Percentiles rank a stretch among this genome's conserved stretches.
Conservation (phyloP, 2,329 filamentous ascomycete genomes). For the Ophiobolus disseminans region DNA sequence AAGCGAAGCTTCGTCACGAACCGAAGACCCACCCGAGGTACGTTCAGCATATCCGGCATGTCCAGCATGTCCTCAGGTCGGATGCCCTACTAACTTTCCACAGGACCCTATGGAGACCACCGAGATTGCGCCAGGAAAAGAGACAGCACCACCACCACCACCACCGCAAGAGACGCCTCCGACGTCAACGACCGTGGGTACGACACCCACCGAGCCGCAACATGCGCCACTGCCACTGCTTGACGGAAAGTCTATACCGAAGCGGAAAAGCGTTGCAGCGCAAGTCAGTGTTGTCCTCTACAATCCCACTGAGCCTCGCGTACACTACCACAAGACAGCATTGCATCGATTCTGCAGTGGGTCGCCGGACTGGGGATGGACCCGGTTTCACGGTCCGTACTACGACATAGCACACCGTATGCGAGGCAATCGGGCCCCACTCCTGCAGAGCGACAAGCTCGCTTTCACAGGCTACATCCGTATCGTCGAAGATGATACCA, state of each 20-base stretch:
- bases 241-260: slow-evolving; percentile 40
- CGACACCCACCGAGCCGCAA: slow-evolving; percentile 34
- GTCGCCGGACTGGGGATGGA: slow-evolving; percentile 69
- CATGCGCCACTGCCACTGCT: slow-evolving; percentile 49
- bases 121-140: slow-evolving; percentile 4
- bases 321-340: slow-evolving; percentile 62
- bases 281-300: slow-evolving; percentile 69
- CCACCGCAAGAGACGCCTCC: background rate
- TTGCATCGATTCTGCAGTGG: slow-evolving; percentile 66
- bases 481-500: slow-evolving; percentile 65
- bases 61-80: no score
- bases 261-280: slow-evolving; percentile 59
- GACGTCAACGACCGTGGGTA: no score
- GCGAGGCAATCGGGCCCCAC: slow-evolving; percentile 63
- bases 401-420: slow-evolving; percentile 65
- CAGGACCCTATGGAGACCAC: slow-evolving; percentile 15
- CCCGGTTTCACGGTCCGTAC: slow-evolving; percentile 65
- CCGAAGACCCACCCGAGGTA: no score
- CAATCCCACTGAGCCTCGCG: slow-evolving; percentile 68
- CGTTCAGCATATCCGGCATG: no score
- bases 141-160: no score
- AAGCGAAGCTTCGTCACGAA: slow-evolving; percentile 1
- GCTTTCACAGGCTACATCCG: slow-evolving; percentile 69
- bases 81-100: no score
- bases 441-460: slow-evolving; percentile 67